Base-by-base conservation (phyloP, 2,329 filamentous ascomycete genomes). In the Fusarium sterilihyphosum region DNA sequence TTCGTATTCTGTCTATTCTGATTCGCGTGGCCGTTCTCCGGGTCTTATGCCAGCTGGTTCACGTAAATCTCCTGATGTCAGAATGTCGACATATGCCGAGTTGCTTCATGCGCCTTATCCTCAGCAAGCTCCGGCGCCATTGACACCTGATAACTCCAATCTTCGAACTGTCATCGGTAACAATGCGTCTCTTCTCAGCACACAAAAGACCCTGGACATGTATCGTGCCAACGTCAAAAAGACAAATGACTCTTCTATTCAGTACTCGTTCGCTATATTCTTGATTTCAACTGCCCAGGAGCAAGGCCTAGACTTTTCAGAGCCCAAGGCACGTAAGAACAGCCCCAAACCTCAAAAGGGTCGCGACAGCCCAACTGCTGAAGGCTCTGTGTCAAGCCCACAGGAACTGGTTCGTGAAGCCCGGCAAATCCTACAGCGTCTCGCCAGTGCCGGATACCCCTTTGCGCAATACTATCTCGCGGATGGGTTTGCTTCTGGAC, bases 401-500 rank as follows among this genome's bases (percentile, higher is more conserved):
- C 86, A 90, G 33, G 91, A 95, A 73, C 86, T 98, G 69, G 86
- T 98, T 53, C 91, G 91, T 41, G 96, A 99, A 87, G 95, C 96
- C 67, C 94, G 94, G 80, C 91, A 92, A 70, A 98, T 98, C 78
- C 85, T 99, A 50, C 94, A 97, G 83, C 92, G 92, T 71, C 88
- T 98, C 59, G 89, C 95, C 24, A 96, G 95, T 83, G 92, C 91
- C 66, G 94, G 94, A 52, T 98, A 98, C 81, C 96, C 96, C 2
- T 98, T 98, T 82, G 96, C 96, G 8, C 96, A 99, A 82, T 99
- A 99, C 84, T 98, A 98, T 82, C 90, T 99, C 18, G 96, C 92
- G 26, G 96, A 99, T 81, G 96, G 96, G 3, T 98, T 94, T 81
- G 94, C 95, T 6, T 98, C 96, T 11, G 96, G 96, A 2, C 87